Percentiles rank a stretch among this genome's conserved stretches.
Evolutionary conservation across 306 rosid species (phyloP).

Genomic region (Quercus aquifolioides): DNA sequence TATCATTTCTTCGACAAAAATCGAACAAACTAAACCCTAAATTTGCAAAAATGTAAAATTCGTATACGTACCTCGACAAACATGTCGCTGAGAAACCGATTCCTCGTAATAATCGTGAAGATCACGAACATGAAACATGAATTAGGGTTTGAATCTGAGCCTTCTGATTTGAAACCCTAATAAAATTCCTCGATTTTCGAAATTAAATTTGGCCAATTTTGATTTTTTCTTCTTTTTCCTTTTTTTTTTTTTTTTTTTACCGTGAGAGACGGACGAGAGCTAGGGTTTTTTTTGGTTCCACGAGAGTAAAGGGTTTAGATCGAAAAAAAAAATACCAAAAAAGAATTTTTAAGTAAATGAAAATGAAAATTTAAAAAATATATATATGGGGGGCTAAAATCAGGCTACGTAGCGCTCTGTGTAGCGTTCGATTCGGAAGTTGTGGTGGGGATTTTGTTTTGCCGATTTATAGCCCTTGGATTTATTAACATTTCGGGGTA

Average conservation of each 20-base stretch:
- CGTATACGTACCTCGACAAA: slow-evolving; percentile 50
- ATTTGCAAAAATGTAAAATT: slow-evolving; percentile 7
- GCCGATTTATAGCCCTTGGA: neutral
- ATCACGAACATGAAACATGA: slow-evolving; percentile 40
- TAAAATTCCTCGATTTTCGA: slow-evolving; percentile 30
- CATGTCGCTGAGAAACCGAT: slow-evolving; percentile 20
- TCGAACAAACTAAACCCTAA: slow-evolving; percentile 16
- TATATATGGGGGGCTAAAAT: neutral
- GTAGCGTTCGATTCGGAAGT: slow-evolving; percentile 19
- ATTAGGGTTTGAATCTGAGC: slow-evolving; percentile 47
- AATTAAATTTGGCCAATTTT: slow-evolving; percentile 31
- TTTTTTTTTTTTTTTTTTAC: slow-evolving; percentile 26
- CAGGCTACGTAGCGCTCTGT: slow-evolving; percentile 27
- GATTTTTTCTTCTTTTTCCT: neutral
- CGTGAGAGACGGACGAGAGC: slow-evolving; percentile 57
- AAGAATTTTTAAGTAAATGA: neutral
- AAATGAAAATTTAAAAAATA: neutral
- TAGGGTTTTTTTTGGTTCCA: slow-evolving; percentile 68
- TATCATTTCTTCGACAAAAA: slow-evolving; percentile 12
- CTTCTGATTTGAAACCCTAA: slow-evolving; percentile 62
- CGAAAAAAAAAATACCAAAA: slow-evolving; percentile 28
- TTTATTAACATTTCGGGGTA: neutral
- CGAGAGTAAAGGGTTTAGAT: slow-evolving; percentile 44
- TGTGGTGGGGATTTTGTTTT: neutral
- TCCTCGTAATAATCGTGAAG: slow-evolving; percentile 30